A percentile compares a stretch with the other conserved stretches of the same genome.
Conservation (phyloP, 768 basidiomycete genomes). For the Epithele typhae region DNA sequence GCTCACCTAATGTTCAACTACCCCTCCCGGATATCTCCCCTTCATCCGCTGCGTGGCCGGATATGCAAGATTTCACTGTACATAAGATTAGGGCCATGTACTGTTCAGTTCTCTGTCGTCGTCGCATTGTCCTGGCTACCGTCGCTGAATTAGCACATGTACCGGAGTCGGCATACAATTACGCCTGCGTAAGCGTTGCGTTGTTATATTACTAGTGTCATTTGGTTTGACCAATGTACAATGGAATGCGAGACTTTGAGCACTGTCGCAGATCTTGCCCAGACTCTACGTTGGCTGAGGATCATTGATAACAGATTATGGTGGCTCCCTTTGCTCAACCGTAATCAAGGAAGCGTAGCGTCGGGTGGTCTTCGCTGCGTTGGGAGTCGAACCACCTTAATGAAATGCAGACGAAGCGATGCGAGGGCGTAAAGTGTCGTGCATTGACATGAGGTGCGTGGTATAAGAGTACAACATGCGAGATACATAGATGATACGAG, state of each 20-base stretch:
- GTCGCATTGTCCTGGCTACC: constrained; percentile 13
- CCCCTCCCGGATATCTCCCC: constrained; percentile 1
- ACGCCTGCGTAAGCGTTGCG: too few relatives aligned
- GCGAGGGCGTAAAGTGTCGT: not conserved
- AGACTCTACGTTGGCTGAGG: too few relatives aligned
- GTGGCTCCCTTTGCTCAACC: too few relatives aligned
- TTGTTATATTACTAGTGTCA: constrained; percentile 21
- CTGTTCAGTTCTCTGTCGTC: constrained; percentile 5
- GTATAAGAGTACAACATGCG: constrained; percentile 11
- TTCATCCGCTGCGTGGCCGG: constrained; percentile 3
- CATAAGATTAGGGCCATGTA: constrained; percentile 4
- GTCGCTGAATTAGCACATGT: constrained; percentile 13
- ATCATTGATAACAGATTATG: too few relatives aligned
- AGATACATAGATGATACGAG: constrained; percentile 3
- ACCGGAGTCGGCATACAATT: too few relatives aligned
- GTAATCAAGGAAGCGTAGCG: too few relatives aligned
- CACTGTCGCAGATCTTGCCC: too few relatives aligned
- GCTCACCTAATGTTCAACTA: not conserved
- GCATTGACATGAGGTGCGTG: not conserved
- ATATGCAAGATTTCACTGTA: constrained; percentile 5
- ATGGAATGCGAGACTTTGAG: constrained; percentile 1
- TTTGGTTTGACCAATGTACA: constrained; percentile 9
- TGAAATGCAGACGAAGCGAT: too few relatives aligned
- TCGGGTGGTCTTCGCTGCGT: too few relatives aligned
- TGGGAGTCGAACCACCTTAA: too few relatives aligned